Conservation (phyloP, 2,329 filamentous ascomycete species). For the Fusarium decemcellulare region DNA sequence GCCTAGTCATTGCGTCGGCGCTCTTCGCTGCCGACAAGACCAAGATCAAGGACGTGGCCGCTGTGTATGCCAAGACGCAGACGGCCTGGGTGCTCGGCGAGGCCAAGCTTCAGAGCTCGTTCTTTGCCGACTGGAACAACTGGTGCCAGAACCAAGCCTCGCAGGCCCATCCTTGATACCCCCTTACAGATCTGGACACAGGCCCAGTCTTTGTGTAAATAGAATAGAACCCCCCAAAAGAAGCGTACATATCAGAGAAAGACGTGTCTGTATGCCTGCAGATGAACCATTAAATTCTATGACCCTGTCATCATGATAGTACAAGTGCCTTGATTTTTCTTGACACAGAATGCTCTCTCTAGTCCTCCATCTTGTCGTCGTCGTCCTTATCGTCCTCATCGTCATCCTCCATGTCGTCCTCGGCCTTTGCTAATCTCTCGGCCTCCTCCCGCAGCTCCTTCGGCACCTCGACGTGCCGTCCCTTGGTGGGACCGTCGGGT, state of each 20-base stretch:
- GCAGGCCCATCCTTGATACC: constrained; percentile 47
- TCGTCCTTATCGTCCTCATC: constrained; percentile 78
- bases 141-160: constrained; percentile 73
- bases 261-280: constrained; percentile 34
- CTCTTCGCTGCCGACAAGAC: constrained; percentile 69
- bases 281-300: constrained; percentile 54
- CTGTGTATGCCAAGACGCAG: constrained; percentile 75
- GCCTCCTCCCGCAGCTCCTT: constrained; percentile 93
- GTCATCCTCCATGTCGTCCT: constrained; percentile 84
- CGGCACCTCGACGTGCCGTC: constrained; percentile 92
- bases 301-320: constrained; percentile 54
- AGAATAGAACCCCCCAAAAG: constrained; percentile 21
- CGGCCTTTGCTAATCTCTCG: constrained; percentile 91
- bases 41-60: constrained; percentile 68
- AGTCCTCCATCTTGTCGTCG: constrained; percentile 94
- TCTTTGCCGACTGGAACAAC: constrained; percentile 82
- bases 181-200: constrained; percentile 6
- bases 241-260: constrained; percentile 7
- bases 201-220: constrained; percentile 17
- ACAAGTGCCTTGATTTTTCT: constrained; percentile 48
- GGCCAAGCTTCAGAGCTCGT: constrained; percentile 72
- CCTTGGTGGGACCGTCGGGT: constrained; percentile 88
- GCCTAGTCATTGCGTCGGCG: constrained; percentile 75
- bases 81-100: constrained; percentile 69
- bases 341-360: constrained; percentile 48